Conservation (phyloP, 2,329 filamentous ascomycete species). For the Fusarium sp. region DNA sequence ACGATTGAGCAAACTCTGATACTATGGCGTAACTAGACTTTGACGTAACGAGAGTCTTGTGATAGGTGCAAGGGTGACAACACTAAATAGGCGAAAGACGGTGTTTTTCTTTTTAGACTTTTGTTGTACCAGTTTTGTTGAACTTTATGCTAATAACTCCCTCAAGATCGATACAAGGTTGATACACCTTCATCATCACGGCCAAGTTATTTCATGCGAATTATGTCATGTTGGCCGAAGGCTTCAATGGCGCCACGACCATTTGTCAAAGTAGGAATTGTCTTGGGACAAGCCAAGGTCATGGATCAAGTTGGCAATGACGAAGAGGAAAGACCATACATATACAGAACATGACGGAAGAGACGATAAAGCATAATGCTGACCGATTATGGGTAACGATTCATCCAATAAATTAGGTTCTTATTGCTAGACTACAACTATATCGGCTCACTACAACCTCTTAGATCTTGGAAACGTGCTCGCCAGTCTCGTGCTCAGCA, state of each 20-base stretch:
- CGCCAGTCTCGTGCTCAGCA: conserved; percentile 18
- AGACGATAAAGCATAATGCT: accelerated
- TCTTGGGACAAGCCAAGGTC: not conserved
- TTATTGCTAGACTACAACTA: not conserved
- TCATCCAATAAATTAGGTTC: not conserved
- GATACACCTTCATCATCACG: not conserved
- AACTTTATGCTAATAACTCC: not conserved
- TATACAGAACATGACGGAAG: not conserved
- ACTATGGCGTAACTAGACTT: not conserved
- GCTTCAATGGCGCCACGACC: too few species aligned
- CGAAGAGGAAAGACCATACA: not conserved
- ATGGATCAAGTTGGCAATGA: not conserved
- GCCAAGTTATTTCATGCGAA: not conserved
- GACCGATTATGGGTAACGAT: too few species aligned
- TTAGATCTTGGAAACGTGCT: conserved; percentile 4
- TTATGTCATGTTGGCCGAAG: not conserved
- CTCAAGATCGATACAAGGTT: too few species aligned
- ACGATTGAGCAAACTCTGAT: not conserved
- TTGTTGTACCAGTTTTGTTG: not conserved
- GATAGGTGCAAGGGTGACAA: not conserved
- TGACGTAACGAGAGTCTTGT: not conserved
- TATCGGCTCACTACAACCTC: not conserved
- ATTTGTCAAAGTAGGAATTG: not conserved
- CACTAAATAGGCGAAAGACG: not conserved
- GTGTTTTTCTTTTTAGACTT: not conserved